Percentiles rank a stretch among this genome's conserved stretches.
Evolutionary conservation across 2,329 filamentous ascomycete genomes (phyloP).

Genomic region (Pseudocercospora macadamiae): DNA sequence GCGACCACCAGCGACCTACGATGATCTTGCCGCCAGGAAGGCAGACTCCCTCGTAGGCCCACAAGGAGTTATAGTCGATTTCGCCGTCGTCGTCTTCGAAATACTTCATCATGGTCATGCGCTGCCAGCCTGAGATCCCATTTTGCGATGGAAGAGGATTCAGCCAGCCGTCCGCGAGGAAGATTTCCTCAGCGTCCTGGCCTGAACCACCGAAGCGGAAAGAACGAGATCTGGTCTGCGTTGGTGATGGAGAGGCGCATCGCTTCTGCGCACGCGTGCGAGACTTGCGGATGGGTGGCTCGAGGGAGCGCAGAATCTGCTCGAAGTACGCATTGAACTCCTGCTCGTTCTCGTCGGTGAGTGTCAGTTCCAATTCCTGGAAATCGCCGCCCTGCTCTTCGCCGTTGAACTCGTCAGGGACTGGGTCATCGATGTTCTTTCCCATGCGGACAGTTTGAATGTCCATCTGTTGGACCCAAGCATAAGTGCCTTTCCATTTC

Average conservation of each 20-base stretch:
- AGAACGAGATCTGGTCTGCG: constrained; percentile 9
- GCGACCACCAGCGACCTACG: constrained; percentile 52
- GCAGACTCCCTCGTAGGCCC: constrained; percentile 55
- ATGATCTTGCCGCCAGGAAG: constrained; percentile 52
- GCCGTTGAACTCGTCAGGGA: constrained; percentile 37
- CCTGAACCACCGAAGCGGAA: constrained; percentile 46
- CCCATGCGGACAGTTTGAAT: constrained; percentile 33
- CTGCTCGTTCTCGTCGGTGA: constrained; percentile 26
- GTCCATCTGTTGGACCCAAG: constrained; percentile 42
- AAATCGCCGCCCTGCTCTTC: constrained; percentile 34
- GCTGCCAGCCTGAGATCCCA: constrained; percentile 57
- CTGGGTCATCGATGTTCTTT: constrained; percentile 7
- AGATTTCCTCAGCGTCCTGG: constrained; percentile 39
- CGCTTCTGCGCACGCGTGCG: constrained; percentile 40
- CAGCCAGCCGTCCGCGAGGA: constrained; percentile 50
- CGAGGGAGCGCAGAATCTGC: constrained; percentile 41
- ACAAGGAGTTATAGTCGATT: constrained; percentile 42
- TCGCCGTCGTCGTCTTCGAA: constrained; percentile 38
- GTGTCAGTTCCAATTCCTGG: constrained; percentile 35
- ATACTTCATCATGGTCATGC: constrained; percentile 59
- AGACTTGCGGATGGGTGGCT: constrained; percentile 20
- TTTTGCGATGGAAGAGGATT: constrained; percentile 54
- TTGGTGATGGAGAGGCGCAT: constrained; percentile 9
- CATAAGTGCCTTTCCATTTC: constrained; percentile 57
- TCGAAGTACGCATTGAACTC: constrained; percentile 48